Percentiles rank a stretch among this genome's conserved stretches.
phyloP scores from a whole-genome alignment of 2,329 filamentous ascomycete genomes.

The Didymellaceae sp. region DNA sequence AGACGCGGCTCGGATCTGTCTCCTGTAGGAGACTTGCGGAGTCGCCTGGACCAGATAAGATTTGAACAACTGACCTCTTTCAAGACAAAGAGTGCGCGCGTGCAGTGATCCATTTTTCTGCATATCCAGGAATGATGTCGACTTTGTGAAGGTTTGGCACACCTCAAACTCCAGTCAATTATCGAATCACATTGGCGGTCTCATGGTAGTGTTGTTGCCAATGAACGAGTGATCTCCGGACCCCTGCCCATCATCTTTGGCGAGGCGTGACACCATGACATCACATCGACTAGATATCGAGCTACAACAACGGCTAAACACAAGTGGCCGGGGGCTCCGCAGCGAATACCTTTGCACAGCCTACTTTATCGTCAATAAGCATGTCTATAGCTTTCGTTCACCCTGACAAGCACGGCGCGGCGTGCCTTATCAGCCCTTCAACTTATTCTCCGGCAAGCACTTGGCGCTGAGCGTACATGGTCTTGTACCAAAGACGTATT shows the following conservation, averaged over 20 bases:
- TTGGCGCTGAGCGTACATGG: slow-evolving; percentile 1
- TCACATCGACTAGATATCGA: slow-evolving; percentile 6
- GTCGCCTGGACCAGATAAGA: too few relatives aligned
- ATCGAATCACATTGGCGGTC: too few relatives aligned
- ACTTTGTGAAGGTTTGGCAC: too few relatives aligned
- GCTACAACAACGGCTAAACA: slow-evolving; percentile 9
- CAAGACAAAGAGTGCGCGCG: too few relatives aligned
- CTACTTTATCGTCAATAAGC: background rate
- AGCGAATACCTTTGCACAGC: background rate
- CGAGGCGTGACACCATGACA: slow-evolving; percentile 8
- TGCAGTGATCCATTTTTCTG: too few relatives aligned
- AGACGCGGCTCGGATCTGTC: too few relatives aligned
- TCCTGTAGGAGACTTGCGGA: too few relatives aligned
- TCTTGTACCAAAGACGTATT: background rate
- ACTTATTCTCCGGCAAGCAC: background rate
- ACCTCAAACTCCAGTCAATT: too few relatives aligned
- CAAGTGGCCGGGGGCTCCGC: slow-evolving; percentile 11
- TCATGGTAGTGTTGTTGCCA: too few relatives aligned
- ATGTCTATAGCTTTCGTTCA: slow-evolving; percentile 2
- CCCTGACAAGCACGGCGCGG: slow-evolving; percentile 22
- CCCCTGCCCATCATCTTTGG: background rate
- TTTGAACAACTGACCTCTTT: too few relatives aligned
- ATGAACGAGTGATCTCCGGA: too few relatives aligned
- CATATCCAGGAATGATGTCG: too few relatives aligned
- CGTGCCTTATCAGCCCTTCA: background rate